phyloP scores from a whole-genome alignment of 1,139 yeast genomes.

The Suhomyces ambrosiae region DNA sequence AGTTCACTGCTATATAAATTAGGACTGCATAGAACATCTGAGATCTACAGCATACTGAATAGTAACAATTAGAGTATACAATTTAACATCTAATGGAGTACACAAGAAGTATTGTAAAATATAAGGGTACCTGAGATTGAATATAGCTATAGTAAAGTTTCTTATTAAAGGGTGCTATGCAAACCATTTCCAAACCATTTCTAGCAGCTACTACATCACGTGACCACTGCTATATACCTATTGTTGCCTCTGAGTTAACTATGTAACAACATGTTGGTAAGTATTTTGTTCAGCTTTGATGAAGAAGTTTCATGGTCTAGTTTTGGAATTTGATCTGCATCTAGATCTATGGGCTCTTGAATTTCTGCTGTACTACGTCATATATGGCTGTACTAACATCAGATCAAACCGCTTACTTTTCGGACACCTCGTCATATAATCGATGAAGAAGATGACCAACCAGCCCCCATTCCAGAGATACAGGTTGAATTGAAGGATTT shows the following conservation, averaged over 20 bases:
- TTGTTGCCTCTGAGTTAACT: background rate
- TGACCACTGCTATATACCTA: background rate
- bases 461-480: conserved; percentile 21
- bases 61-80: no score
- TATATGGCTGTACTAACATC: conserved; percentile 17
- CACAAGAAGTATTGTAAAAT: no score
- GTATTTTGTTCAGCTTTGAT: background rate
- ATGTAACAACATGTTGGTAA: conserved; percentile 7
- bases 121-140: no score
- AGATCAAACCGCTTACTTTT: conserved; percentile 58
- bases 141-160: no score
- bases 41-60: no score
- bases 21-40: background rate
- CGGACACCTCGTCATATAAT: conserved; percentile 55
- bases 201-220: no score
- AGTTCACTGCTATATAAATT: background rate
- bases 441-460: conserved; percentile 42
- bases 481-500: conserved; percentile 7
- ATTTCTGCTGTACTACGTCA: no score
- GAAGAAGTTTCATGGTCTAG: no score
- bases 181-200: no score
- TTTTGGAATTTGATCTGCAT: no score
- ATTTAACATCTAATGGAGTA: no score
- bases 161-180: no score
- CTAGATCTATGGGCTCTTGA: background rate